These are phyloP conservation scores for Lactuca saligna DNA, from an alignment of 129 eudicot genomes.

Conservation along the genomic window DNA sequence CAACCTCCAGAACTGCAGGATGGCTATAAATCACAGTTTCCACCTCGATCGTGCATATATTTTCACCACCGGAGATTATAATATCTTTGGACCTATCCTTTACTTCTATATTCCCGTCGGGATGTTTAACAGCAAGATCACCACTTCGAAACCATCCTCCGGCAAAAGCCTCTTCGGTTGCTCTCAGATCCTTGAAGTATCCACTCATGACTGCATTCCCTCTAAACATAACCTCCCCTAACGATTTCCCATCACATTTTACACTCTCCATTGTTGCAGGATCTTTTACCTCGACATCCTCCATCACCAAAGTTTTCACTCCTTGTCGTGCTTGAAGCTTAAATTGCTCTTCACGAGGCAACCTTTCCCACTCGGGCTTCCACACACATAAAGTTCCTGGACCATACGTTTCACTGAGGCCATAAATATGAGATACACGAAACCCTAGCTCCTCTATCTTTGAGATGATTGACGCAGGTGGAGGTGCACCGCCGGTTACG, in stretches of 20 bases:
- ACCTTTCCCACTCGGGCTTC: constrained; percentile 26
- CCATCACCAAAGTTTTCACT: not conserved
- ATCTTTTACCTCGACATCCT: constrained; percentile 27
- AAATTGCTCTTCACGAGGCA: constrained; percentile 18
- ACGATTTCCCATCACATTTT: constrained; percentile 16
- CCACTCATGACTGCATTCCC: constrained; percentile 29
- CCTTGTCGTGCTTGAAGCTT: constrained; percentile 30
- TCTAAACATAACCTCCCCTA: constrained; percentile 30
- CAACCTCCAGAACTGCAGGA: constrained; percentile 28
- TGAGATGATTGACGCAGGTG: constrained; percentile 21
- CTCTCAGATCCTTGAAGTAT: constrained; percentile 24
- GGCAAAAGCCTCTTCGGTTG: constrained; percentile 18
- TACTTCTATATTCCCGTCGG: constrained; percentile 22
- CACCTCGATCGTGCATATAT: constrained; percentile 26
- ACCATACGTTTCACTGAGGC: constrained; percentile 24
- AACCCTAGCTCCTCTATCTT: constrained; percentile 35
- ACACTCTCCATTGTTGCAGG: constrained; percentile 23
- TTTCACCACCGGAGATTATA: constrained; percentile 20
- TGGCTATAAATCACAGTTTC: constrained; percentile 28
- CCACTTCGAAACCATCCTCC: constrained; percentile 25
- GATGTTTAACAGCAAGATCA: constrained; percentile 21
- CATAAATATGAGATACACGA: constrained; percentile 19
- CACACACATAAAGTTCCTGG: constrained; percentile 14
- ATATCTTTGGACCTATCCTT: constrained; percentile 29
- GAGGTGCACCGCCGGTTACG: constrained; percentile 33